Conservation (phyloP, 495 filamentous ascomycete genomes). For the Xylaria cubensis region DNA sequence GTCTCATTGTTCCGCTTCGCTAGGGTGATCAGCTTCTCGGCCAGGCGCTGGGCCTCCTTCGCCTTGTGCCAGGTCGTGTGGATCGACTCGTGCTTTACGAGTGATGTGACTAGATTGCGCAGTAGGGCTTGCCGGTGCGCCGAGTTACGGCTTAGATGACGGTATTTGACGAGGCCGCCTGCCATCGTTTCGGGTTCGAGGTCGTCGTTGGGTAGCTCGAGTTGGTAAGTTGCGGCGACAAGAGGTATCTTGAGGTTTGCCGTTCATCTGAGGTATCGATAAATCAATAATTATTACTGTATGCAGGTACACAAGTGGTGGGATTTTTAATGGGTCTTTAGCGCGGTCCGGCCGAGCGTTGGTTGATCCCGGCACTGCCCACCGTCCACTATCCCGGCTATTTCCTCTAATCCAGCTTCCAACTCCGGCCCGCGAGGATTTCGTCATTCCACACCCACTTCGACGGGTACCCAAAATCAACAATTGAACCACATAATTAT, state of each 20-base stretch:
- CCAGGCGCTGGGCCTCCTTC: slow-evolving; percentile 91
- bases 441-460: slow-evolving; percentile 29
- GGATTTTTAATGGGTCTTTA: background rate
- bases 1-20: slow-evolving; percentile 90
- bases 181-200: slow-evolving; percentile 65
- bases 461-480: background rate
- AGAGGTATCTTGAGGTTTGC: background rate
- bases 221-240: background rate
- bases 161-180: slow-evolving; percentile 82
- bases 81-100: slow-evolving; percentile 91
- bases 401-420: background rate
- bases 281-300: slow-evolving; percentile 6
- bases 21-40: slow-evolving; percentile 91
- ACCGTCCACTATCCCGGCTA: no score
- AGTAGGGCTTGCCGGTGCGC: slow-evolving; percentile 91
- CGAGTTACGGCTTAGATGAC: slow-evolving; percentile 81
- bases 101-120: slow-evolving; percentile 94
- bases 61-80: slow-evolving; percentile 94
- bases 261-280: background rate
- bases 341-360: slow-evolving; percentile 4
- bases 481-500: background rate
- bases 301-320: background rate
- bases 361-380: background rate
- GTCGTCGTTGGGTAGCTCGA: slow-evolving; percentile 4
- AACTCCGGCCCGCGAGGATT: slow-evolving; percentile 31